Conservation (phyloP, 2,329 filamentous ascomycete genomes). For the Fusarium sp. region DNA sequence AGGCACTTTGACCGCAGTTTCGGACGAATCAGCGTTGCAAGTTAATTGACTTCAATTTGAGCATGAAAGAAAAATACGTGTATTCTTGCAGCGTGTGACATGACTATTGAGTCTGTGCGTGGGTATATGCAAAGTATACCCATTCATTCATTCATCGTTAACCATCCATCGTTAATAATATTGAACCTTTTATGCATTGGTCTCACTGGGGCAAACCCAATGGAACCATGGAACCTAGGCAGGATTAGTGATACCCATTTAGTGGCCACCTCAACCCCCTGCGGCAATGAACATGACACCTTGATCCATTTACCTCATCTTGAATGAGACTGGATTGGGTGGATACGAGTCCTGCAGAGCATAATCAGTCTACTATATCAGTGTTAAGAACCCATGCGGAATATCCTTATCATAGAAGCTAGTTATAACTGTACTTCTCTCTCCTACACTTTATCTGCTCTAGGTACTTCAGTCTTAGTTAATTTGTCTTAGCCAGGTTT, state of each 20-base stretch:
- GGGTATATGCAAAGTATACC: neutral
- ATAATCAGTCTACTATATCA: neutral
- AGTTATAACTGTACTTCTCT: no score
- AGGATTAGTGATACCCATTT: constrained; percentile 11
- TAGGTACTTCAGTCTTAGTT: neutral
- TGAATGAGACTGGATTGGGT: constrained; percentile 8
- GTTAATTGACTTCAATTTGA: constrained; percentile 18
- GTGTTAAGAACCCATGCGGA: neutral
- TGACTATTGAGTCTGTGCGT: constrained; percentile 20
- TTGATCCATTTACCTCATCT: constrained; percentile 27
- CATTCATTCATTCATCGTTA: no score
- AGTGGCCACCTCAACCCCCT: constrained; percentile 21
- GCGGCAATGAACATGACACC: constrained; percentile 39
- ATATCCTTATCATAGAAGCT: no score
- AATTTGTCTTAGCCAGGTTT: neutral
- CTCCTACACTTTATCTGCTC: no score
- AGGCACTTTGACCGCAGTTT: constrained; percentile 24
- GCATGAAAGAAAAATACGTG: constrained; percentile 13
- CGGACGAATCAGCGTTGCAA: constrained; percentile 16
- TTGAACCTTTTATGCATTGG: neutral
- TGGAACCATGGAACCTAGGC: neutral
- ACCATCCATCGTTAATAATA: neutral
- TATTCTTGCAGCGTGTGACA: constrained; percentile 18
- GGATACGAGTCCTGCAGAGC: constrained; percentile 2
- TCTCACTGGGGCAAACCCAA: neutral